Percentiles rank a stretch among this genome's conserved stretches.
These are phyloP conservation scores for Parietichytrium sp. DNA, from an alignment of 108 stramenopile species.

Conservation along the genomic window DNA sequence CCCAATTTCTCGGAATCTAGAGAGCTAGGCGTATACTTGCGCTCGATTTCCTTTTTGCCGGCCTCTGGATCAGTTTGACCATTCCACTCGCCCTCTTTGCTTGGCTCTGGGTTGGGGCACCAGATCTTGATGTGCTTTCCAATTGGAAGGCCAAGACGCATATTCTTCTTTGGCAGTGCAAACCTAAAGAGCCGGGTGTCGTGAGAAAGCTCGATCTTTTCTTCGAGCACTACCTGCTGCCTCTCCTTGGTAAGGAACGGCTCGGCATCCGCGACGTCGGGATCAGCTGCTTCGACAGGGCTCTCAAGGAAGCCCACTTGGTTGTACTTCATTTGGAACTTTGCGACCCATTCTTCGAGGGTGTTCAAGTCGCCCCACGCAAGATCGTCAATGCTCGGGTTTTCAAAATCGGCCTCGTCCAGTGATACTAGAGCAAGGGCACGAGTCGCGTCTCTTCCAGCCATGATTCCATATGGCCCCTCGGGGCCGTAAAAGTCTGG, in stretches of 20 bases:
- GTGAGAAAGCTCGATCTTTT: constrained; percentile 67
- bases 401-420: constrained; percentile 4
- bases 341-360: constrained; percentile 29
- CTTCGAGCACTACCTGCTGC: constrained; percentile 55
- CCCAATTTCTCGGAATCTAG: constrained; percentile 80
- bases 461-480: constrained; percentile 25
- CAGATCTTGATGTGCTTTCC: constrained; percentile 93
- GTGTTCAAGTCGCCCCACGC: not conserved
- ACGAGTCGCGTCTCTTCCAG: constrained; percentile 11
- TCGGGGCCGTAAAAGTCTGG: constrained; percentile 30
- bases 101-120: constrained; percentile 66
- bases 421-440: constrained; percentile 26
- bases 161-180: constrained; percentile 82
- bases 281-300: not conserved
- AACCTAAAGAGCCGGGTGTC: constrained; percentile 90
- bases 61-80: constrained; percentile 61
- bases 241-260: constrained; percentile 9
- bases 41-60: constrained; percentile 92
- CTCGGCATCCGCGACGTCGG: not conserved
- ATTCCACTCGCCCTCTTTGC: constrained; percentile 33
- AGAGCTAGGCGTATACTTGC: constrained; percentile 96
- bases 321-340: constrained; percentile 37
- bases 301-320: not conserved
- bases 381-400: not conserved
- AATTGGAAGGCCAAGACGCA: constrained; percentile 89